Base-by-base conservation (phyloP, 23 red algal genomes). In the Gracilaria domingensis region DNA sequence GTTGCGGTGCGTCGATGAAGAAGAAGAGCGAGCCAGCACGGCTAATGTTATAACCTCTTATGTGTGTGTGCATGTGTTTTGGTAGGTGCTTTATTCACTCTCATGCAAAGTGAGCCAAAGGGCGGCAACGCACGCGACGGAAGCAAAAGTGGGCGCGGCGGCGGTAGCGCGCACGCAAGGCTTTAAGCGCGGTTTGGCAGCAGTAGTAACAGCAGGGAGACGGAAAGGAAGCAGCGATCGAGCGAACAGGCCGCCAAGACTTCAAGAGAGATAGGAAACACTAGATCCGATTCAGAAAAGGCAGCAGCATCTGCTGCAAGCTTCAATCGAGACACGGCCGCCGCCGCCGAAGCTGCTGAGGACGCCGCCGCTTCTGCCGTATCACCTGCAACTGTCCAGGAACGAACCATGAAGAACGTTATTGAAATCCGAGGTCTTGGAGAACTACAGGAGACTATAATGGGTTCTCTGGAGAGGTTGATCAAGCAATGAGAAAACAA, bases 401-500 rank as follows among this genome's bases (percentile, higher is more conserved):
- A 50, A 12, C 47, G 73, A 42, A 77, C 35, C 35, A 16, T 61
- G n/a, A 62, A 42, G n/a, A 77, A 77, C 53, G 12, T 77, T 8
- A 57, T 93, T 37, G 79, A 82, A 55, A 79, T 93, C 76, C 47
- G 24, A 34, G 91, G 87, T 53, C 82, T 76, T 32, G 67, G 66
- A n/a, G 65, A 55, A 53, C 73, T 95, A 20, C 64, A 87, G 26
- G 83, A 89, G 75, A 88, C 75, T 11, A 75, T 95, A 29, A 26
- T 87, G 20, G 79, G 89, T 1, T 88, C 77, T 21, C 56, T 95
- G 40, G 83, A 95, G 21, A 95, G 11, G 93, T 95, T 8, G 93
- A 95, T n/a, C 35, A 80, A 66, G 93, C 85, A 1, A 88, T 95
- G 66, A 82, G 65, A 34, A 35, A 44, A 42, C 93, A 95, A n/a